These are phyloP conservation scores for Boletus vinaceobasis DNA, from an alignment of 768 basidiomycete species.

Conservation along the genomic window DNA sequence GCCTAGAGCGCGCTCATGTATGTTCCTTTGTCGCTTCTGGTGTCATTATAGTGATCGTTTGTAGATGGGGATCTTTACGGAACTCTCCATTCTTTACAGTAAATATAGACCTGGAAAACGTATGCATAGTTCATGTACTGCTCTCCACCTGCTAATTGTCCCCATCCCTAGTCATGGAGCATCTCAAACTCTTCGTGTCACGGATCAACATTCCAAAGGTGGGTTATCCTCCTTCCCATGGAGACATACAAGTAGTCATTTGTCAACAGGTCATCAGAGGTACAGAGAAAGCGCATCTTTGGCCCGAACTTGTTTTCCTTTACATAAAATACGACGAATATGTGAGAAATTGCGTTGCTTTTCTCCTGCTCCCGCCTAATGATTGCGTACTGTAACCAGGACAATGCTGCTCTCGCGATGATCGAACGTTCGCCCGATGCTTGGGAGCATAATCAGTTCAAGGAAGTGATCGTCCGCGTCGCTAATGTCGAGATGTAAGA, in stretches of 20 bases:
- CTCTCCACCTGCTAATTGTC: neutral
- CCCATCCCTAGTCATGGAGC: constrained; percentile 82
- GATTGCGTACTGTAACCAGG: constrained; percentile 47
- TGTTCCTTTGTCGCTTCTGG: constrained; percentile 17
- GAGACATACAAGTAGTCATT: neutral
- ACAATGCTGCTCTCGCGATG: constrained; percentile 97
- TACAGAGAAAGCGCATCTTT: constrained; percentile 93
- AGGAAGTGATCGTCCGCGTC: constrained; percentile 93
- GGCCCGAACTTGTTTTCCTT: constrained; percentile 97
- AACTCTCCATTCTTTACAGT: constrained; percentile 86
- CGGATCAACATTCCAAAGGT: constrained; percentile 98
- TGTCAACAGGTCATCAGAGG: constrained; percentile 78
- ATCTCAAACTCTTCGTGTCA: constrained; percentile 91
- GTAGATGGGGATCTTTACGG: constrained; percentile 96
- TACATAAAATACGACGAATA: constrained; percentile 99
- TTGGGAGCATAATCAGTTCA: constrained; percentile 99
- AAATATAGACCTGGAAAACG: constrained; percentile 93
- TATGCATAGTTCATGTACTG: constrained; percentile 38
- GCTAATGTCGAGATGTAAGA: constrained; percentile 95
- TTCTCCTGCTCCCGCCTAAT: neutral
- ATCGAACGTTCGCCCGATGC: constrained; percentile 98
- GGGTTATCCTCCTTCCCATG: neutral
- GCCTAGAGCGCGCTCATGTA: constrained; percentile 93
- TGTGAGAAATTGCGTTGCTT: constrained; percentile 37
- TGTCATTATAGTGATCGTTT: constrained; percentile 14